phyloP scores from a whole-genome alignment of 2,329 filamentous ascomycete genomes.

The Botryotinia convoluta region DNA sequence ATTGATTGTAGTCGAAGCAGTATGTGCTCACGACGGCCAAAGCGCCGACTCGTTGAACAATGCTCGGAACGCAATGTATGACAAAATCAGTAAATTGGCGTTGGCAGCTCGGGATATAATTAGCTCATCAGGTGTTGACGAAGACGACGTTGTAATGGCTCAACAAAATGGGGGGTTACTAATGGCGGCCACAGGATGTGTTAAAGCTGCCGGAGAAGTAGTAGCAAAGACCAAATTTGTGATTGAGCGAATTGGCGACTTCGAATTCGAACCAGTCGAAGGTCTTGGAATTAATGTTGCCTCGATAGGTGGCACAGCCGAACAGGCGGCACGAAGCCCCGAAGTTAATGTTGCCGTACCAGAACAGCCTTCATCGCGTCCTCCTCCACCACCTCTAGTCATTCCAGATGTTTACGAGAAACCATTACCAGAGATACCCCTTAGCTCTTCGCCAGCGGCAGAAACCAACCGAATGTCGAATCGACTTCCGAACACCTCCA shows the following conservation, averaged over 20 bases:
- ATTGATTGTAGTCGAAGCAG: constrained; percentile 74
- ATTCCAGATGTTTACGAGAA: constrained; percentile 56
- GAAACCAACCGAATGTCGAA: constrained; percentile 34
- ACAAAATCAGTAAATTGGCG: constrained; percentile 76
- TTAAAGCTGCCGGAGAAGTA: constrained; percentile 87
- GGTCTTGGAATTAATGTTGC: constrained; percentile 53
- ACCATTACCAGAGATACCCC: constrained; percentile 64
- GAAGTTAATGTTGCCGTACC: constrained; percentile 15
- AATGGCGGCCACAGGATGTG: constrained; percentile 78
- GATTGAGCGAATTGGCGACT: constrained; percentile 86
- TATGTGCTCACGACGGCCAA: constrained; percentile 73
- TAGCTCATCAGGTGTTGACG: constrained; percentile 62
- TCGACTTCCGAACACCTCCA: constrained; percentile 47
- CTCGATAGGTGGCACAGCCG: constrained; percentile 38
- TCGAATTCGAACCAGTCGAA: constrained; percentile 64
- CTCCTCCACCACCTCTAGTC: constrained; percentile 46
- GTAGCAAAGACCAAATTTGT: constrained; percentile 81
- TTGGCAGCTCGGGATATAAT: constrained; percentile 79
- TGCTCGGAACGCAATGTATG: constrained; percentile 73
- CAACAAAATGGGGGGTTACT: constrained; percentile 75
- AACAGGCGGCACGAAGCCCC: constrained; percentile 29
- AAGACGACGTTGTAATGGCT: constrained; percentile 73
- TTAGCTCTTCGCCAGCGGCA: constrained; percentile 37
- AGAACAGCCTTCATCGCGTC: constrained; percentile 38
- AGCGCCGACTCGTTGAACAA: constrained; percentile 64